Evolutionary conservation across 1,139 yeast genomes (phyloP), one percentile per base, ranked within the genome.

Genomic region (Pichia terricola): DNA sequence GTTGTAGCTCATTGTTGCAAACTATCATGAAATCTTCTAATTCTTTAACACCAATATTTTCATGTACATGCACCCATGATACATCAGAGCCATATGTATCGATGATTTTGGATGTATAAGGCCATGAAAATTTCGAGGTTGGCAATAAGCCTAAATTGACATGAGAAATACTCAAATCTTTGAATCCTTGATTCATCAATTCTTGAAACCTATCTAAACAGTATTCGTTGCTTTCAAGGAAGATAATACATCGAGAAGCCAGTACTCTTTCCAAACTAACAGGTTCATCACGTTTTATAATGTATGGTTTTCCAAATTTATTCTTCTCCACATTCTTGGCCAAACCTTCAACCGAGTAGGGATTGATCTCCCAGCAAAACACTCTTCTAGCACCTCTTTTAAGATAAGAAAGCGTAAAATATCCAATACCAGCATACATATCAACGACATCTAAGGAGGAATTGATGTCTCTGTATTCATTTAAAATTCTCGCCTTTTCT

Each of bases 381-480:
- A 84, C 64, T 22, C 65, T 64, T 10, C 59, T 49, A 1, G 85
- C 87, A 0, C 73, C 71, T 35, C 70, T 67, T 40, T 65, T 66
- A 40, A 84, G 66, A 55, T 87, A 87, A 39, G 86, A 73, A 34
- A 87, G 64, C 4, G 89, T 74, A 59, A 87, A 87, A 60, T 87
- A 87, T 2, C 96, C 96, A 42, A 87, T 86, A 0, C 96, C 96
- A 31, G 85, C 79, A 58, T 86, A 87, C 46, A 87, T 57, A 57
- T 87, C 96, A 5, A 82, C 66, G 0, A 82, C 76, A 31, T 43
- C 46, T 5, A 38, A 33, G 4, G 28, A n/a, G 5, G 16, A 22
- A 5, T 36, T 35, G 7, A 45, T 45, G 27, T 47, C 35, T 25
- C 35, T 9, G 55, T 68, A 72, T 4, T 50, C 52, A 30, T 66